A percentile compares a stretch with the other conserved stretches of the same genome.
Conservation (phyloP, 2,329 filamentous ascomycete genomes). For the Cordyceps tenuipes region DNA sequence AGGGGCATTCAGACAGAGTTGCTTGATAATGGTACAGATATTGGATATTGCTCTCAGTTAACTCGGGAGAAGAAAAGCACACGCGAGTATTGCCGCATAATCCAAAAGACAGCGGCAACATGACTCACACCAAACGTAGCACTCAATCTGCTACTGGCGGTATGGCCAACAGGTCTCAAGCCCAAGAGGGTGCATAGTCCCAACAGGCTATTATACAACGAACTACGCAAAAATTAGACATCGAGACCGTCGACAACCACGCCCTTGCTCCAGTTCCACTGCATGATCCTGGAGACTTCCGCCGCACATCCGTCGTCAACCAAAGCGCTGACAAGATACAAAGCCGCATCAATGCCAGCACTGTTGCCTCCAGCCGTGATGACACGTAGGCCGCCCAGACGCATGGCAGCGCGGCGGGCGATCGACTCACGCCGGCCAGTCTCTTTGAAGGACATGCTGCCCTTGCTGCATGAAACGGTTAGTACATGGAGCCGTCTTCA, state of each 20-base stretch:
- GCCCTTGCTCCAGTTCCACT: conserved; percentile 81
- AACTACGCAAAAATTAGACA: conserved; percentile 44
- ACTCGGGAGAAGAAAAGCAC: neutral
- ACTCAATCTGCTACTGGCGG: conserved; percentile 6
- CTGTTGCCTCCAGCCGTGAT: conserved; percentile 74
- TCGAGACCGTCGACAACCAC: conserved; percentile 77
- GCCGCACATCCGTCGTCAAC: conserved; percentile 69
- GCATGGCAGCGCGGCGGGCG: conserved; percentile 67
- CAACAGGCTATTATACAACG: conserved; percentile 12
- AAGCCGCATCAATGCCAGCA: conserved; percentile 71
- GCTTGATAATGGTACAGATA: conserved; percentile 6
- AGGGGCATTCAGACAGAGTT: neutral
- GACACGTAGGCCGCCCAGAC: conserved; percentile 60
- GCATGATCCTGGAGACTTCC: conserved; percentile 66
- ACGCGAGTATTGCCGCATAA: neutral
- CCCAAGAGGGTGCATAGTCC: conserved; percentile 3
- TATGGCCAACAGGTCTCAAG: conserved; percentile 8
- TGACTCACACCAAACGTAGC: conserved; percentile 3
- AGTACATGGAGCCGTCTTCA: conserved; percentile 13
- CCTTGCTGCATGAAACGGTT: conserved; percentile 50
- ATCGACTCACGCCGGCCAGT: conserved; percentile 75
- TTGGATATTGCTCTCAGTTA: conserved; percentile 3
- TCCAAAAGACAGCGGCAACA: neutral
- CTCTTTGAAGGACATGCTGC: conserved; percentile 72
- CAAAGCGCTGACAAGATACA: conserved; percentile 79